Base-by-base conservation (phyloP, 2,329 filamentous ascomycete species). In the Colletotrichum sp. region DNA sequence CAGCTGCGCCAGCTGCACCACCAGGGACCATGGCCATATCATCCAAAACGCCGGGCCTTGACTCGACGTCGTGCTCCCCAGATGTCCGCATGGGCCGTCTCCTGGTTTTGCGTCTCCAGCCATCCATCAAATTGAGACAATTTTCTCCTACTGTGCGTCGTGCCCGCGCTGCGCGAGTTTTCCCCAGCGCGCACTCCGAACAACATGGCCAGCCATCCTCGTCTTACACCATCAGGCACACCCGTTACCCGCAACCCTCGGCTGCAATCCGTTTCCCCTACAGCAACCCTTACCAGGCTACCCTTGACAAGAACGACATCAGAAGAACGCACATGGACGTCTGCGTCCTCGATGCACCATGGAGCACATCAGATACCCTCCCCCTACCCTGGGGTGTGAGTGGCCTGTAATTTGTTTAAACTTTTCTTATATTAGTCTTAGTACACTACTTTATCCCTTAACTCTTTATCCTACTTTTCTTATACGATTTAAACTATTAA, bases 61-160 rank as follows among this genome's bases (percentile, higher is more conserved):
- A 73, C 70, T 73, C 66, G 59, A 61, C 36, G 8, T 43, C 70
- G 36, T 47, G 24, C 31, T 59, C 70, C 57, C 66, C 54, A 38
- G 47, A 33, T 34, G 51, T 31, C 59, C 36, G 66, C 66, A 70
- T 51, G 70, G 36, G 38, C 70, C 70, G 33, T 57, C 29, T 5
- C 18, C 9, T 59, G 58, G 54, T 27, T 54, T 47, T 73, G 61
- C 71, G 54, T 34, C 13, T 54, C 55, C 62, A 61, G 62, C 38
- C 8, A 43, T 63, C 55, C 38, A 66, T 70, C 38, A 71, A 71
- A 57, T 18, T 73, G 67, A 73, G 71, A 73, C 71, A 73, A 55
- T 73, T 73, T 47, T 34, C 33, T 61, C 29, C 63, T 55, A 15
- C 51, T 55, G 15, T 36, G 47, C 29, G 27, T 31, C 27, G 54